Percentiles rank a stretch among this genome's conserved stretches.
Conservation (phyloP, 2,329 filamentous ascomycete species). For the Hortaea werneckii region DNA sequence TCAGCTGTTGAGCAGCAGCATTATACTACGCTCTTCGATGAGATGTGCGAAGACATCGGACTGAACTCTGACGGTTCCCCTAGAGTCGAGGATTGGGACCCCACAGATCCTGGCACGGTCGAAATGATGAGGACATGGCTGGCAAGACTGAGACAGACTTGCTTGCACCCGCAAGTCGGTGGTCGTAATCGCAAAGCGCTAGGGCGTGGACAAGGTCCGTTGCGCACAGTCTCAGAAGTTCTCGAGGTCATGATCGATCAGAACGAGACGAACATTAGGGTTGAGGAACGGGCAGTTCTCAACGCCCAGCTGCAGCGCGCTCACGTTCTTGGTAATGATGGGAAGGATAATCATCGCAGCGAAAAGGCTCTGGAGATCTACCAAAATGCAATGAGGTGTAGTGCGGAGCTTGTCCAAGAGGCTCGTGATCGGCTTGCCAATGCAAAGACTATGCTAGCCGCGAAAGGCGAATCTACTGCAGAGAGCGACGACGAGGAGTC, state of each 20-base stretch:
- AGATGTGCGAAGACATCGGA: slow-evolving; percentile 62
- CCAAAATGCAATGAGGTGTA: slow-evolving; percentile 37
- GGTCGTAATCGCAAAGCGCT: slow-evolving; percentile 54
- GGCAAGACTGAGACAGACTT: slow-evolving; percentile 66
- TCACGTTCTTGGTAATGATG: slow-evolving; percentile 69
- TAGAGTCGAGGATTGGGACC: slow-evolving; percentile 51
- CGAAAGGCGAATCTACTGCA: slow-evolving; percentile 6
- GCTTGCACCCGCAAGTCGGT: slow-evolving; percentile 76
- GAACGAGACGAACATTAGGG: slow-evolving; percentile 56
- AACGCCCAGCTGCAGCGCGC: slow-evolving; percentile 61
- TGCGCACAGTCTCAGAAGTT: slow-evolving; percentile 78
- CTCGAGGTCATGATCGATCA: slow-evolving; percentile 86
- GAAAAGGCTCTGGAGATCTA: slow-evolving; percentile 62
- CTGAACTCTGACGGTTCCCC: slow-evolving; percentile 57
- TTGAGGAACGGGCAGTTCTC: slow-evolving; percentile 57
- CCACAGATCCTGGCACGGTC: slow-evolving; percentile 45
- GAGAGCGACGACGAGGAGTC: slow-evolving; percentile 26
- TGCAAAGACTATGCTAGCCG: slow-evolving; percentile 30
- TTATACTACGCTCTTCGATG: slow-evolving; percentile 64
- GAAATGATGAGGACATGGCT: slow-evolving; percentile 74
- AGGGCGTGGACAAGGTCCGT: slow-evolving; percentile 50
- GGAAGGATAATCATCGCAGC: slow-evolving; percentile 42
- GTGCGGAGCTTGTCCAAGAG: slow-evolving; percentile 47
- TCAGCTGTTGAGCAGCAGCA: slow-evolving; percentile 85
- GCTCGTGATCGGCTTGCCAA: slow-evolving; percentile 51